A percentile compares a stretch with the other conserved stretches of the same genome.
Evolutionary conservation across 2,329 filamentous ascomycete genomes (phyloP).

Genomic region (Taxawa tesnikishii): DNA sequence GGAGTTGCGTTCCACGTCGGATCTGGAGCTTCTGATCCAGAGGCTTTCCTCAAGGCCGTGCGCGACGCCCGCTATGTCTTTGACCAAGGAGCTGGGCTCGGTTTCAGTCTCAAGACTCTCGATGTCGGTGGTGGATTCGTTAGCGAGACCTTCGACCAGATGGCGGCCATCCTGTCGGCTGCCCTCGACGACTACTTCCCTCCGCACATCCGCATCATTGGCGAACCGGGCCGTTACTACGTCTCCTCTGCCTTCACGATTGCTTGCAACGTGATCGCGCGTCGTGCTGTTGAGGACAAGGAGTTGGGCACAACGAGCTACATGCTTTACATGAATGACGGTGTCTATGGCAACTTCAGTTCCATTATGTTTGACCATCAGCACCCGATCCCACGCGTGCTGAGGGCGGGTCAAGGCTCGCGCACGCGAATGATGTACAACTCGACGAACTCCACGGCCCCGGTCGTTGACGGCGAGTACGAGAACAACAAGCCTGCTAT

Average conservation of each 20-base stretch:
- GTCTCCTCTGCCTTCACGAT: conserved; percentile 88
- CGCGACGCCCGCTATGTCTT: conserved; percentile 82
- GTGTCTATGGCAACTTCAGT: conserved; percentile 95
- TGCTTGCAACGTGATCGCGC: conserved; percentile 90
- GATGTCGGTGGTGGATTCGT: conserved; percentile 93
- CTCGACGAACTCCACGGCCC: conserved; percentile 22
- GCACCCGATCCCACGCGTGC: conserved; percentile 71
- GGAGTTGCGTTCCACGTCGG: conserved; percentile 98
- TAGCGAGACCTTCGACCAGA: conserved; percentile 80
- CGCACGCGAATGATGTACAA: conserved; percentile 36
- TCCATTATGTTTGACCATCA: conserved; percentile 99
- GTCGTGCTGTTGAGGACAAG: conserved; percentile 72
- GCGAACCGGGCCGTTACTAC: conserved; percentile 93
- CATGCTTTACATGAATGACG: conserved; percentile 97
- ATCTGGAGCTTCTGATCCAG: conserved; percentile 88
- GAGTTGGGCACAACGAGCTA: conserved; percentile 57
- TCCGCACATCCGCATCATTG: conserved; percentile 71
- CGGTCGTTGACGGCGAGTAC: conserved; percentile 27
- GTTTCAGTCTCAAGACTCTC: conserved; percentile 72
- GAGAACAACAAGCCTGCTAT: conserved; percentile 28
- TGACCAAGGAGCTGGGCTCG: conserved; percentile 64
- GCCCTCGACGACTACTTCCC: conserved; percentile 87
- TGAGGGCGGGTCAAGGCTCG: conserved; percentile 43
- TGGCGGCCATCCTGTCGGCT: conserved; percentile 66
- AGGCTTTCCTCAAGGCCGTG: conserved; percentile 82